Evolutionary conservation across 2,329 filamentous ascomycete genomes (phyloP), one percentile per base, ranked within the genome.

Genomic region (Amauroascus niger): DNA sequence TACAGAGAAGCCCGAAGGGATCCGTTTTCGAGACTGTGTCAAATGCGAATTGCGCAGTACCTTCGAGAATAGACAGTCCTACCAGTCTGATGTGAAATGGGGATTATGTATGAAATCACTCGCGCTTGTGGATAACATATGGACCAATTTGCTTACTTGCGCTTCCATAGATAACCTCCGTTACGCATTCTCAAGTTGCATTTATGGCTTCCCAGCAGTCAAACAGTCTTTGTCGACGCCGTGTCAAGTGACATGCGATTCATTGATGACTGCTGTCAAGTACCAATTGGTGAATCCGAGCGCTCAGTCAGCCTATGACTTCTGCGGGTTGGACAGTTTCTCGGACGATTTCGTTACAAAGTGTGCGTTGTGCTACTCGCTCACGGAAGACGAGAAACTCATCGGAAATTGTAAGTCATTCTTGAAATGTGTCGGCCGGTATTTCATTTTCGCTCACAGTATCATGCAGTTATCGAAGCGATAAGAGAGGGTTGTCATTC

Each of bases 401-500:
- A 58, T 74, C 46, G 67, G 67, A 16, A 75, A 75, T 56, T 75
- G 72, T 75, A 62, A 9, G 70, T 65, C 48, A 40, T 14, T 24
- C 32, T 24, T n/a, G n/a, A 11, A 24, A n/a, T 14, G 4, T 28
- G 9, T 11, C 4, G 13, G 1, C n/a, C 35, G 3, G 6, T 1
- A 18, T 24, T 41, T 1, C 16, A 14, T 20, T 18, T 39, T 26
- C 18, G n/a, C 46, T 49, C 11, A 49, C 46, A 26, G 9, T 14
- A 16, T 8, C 39, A 18, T 48, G 7, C 49, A 75, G 72, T 74
- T 59, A 59, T 75, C 33, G 72, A 75, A 65, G 65, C 72, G 18
- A 62, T 74, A 39, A 70, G 73, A 22, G 71, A 74, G 55, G 70
- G 71, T 51, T 75, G 73, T 58, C 67, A 71, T 49, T 71, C 70